Conservation (phyloP, 2,329 filamentous ascomycete species). For the Sclerotiophoma versabilis region DNA sequence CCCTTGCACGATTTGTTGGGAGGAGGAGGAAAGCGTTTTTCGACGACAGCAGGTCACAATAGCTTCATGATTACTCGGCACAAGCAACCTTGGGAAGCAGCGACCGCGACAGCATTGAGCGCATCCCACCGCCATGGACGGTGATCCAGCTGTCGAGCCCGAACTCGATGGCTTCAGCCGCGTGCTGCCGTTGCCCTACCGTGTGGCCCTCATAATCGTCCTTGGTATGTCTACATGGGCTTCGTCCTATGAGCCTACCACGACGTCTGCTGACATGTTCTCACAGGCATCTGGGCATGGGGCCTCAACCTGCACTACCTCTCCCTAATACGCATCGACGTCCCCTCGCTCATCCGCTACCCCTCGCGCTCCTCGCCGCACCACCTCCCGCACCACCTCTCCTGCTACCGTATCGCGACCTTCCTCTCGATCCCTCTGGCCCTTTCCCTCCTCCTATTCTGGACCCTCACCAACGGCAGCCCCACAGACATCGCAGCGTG, state of each 20-base stretch:
- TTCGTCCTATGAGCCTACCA: not conserved
- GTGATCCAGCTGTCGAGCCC: conserved; percentile 72
- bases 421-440: conserved; percentile 75
- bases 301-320: conserved; percentile 90
- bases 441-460: conserved; percentile 80
- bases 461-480: conserved; percentile 76
- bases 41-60: not conserved
- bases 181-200: conserved; percentile 86
- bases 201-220: conserved; percentile 84
- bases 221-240: conserved; percentile 67
- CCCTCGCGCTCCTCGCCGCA: conserved; percentile 74
- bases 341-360: conserved; percentile 85
- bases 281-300: conserved; percentile 90
- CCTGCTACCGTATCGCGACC: conserved; percentile 84
- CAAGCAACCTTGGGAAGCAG: conserved; percentile 30
- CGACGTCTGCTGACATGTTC: not conserved
- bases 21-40: not conserved
- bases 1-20: conserved; percentile 26
- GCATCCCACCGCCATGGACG: conserved; percentile 65
- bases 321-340: conserved; percentile 80
- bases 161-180: conserved; percentile 84
- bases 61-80: conserved; percentile 30
- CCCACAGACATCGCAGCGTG: conserved; percentile 74
- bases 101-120: conserved; percentile 25
- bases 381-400: conserved; percentile 77